These are phyloP conservation scores for Pharnaceum exiguum DNA, from an alignment of 148 eudicot species.

Conservation along the genomic window DNA sequence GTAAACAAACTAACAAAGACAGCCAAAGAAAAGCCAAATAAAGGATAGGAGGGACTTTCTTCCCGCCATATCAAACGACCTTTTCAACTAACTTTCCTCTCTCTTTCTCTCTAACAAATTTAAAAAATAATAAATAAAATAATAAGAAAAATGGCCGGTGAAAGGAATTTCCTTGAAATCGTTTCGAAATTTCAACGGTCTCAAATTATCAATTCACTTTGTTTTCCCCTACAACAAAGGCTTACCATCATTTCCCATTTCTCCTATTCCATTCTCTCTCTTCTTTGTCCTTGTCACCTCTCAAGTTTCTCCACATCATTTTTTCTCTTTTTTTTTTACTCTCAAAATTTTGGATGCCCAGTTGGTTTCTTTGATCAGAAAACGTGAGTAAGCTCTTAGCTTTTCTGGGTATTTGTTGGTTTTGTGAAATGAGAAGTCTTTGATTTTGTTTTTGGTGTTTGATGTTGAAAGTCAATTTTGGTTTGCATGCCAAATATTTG, in stretches of 20 bases:
- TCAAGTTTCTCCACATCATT: neutral
- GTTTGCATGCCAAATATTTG: slow-evolving; percentile 11
- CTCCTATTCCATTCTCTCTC: neutral
- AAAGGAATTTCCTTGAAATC: neutral
- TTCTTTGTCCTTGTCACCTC: neutral
- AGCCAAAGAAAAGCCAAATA: neutral
- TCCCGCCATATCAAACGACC: slow-evolving; percentile 24
- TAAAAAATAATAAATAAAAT: no score
- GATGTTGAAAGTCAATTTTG: neutral
- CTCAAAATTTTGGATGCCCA: neutral
- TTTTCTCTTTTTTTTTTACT: neutral
- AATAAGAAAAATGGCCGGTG: slow-evolving; percentile 6
- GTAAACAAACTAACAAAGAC: neutral
- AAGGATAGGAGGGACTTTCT: neutral
- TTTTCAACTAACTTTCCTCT: slow-evolving; percentile 10
- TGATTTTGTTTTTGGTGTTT: neutral
- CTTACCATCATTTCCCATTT: slow-evolving; percentile 23
- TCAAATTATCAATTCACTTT: no score
- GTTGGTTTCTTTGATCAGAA: neutral
- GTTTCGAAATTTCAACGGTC: slow-evolving; percentile 25
- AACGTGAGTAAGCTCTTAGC: slow-evolving; percentile 5
- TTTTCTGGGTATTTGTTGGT: neutral
- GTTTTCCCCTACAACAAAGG: slow-evolving; percentile 23
- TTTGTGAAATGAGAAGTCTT: neutral
- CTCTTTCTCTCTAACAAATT: no score